Evolutionary conservation across 495 filamentous ascomycete species (phyloP), one percentile per base, ranked within the genome.

Genomic region (Chaetomium tenue): DNA sequence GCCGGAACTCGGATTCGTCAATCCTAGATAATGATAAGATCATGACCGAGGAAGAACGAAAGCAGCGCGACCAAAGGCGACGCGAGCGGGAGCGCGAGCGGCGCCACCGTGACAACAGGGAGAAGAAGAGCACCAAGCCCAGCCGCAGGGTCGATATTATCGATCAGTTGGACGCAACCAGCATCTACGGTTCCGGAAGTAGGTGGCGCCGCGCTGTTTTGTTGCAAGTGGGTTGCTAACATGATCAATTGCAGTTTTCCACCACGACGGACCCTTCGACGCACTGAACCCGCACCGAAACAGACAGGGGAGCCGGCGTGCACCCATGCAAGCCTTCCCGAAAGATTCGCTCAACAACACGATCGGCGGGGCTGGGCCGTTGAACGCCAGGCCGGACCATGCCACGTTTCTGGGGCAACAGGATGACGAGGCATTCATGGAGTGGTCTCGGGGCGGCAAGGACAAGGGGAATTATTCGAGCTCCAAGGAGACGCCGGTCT

Each of bases 241-340:
- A 13, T n/a, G n/a, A n/a, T 20, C 0, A 8, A 8, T 66, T 23
- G 20, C 64, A 97, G 93, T 98, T 73, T 97, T 99, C 77, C 95
- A 99, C 65, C 95, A 99, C 73, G 95, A 99, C 73, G 95, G 95
- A 26, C 95, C 95, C 11, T 99, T 97, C 70, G 95, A 99, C 78
- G 95, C 95, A 18, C 94, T 92, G 76, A 97, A 97, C 69, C 93
- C 95, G 7, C 89, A 94, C 74, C 90, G 95, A 64, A 99, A 99
- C 74, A 87, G 91, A 55, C 91, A 90, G 70, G 90, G 89, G 58
- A 84, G 88, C 65, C 85, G 87, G 61, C 87, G 89, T 33, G 92
- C 94, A 15, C 95, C 95, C 3, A 96, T 99, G 91, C 88, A 97
- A 73, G 95, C 95, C 7, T 99, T 98, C 77, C 92, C 95, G 22